Conservation (phyloP, 1,139 yeast species). For the Meyerozyma athensensis region DNA sequence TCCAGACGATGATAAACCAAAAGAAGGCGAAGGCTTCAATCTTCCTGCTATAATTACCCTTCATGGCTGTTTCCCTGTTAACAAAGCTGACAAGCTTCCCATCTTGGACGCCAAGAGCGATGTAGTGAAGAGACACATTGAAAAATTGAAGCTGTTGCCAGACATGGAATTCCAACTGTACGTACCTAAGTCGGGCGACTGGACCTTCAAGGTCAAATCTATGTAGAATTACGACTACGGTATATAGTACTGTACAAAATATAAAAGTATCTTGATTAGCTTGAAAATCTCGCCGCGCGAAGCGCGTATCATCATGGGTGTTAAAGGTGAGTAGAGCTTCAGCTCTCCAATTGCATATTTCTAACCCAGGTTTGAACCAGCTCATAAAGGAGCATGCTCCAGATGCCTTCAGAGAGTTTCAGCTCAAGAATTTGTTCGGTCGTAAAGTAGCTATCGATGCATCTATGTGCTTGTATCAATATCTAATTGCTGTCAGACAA, state of each 20-base stretch:
- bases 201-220: conserved; percentile 60
- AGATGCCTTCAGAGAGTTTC: conserved; percentile 67
- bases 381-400: conserved; percentile 90
- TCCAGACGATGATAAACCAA: conserved; percentile 67
- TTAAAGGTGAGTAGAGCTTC: conserved; percentile 12
- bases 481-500: conserved; percentile 91
- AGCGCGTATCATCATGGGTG: conserved; percentile 10
- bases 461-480: conserved; percentile 93
- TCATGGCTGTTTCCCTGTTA: conserved; percentile 72
- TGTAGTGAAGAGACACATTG: conserved; percentile 63
- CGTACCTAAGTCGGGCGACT: conserved; percentile 75
- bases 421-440: conserved; percentile 83
- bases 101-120: conserved; percentile 77
- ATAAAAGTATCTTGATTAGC: background rate
- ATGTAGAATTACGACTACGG: conserved; percentile 4
- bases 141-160: conserved; percentile 56
- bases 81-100: conserved; percentile 68
- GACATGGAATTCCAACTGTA: conserved; percentile 67
- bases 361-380: conserved; percentile 57
- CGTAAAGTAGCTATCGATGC: conserved; percentile 90
- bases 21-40: conserved; percentile 77
- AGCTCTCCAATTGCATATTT: background rate
- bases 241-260: background rate
- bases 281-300: conserved; percentile 2
- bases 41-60: conserved; percentile 68